phyloP scores from a whole-genome alignment of 1,284 basidiomycete species.

The Amylostereum areolatum region DNA sequence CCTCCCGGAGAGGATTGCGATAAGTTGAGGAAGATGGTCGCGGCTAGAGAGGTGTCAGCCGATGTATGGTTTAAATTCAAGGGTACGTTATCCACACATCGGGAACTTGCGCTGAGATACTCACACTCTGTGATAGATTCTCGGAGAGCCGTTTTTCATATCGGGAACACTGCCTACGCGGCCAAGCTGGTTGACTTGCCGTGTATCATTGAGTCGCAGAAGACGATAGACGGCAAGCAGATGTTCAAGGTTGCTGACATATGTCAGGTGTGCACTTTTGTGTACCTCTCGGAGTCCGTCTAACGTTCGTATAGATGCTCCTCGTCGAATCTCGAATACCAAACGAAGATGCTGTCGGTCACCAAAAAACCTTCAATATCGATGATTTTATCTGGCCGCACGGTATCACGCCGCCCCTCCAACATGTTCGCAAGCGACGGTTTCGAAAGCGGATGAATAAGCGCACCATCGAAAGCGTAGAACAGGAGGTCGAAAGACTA shows the following conservation, averaged over 20 bases:
- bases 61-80: constrained; percentile 99
- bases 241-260: constrained; percentile 99
- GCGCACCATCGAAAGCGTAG: constrained; percentile 94
- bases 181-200: constrained; percentile 97
- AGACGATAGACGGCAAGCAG: constrained; percentile 93
- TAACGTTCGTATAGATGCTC: constrained; percentile 59
- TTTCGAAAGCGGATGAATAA: constrained; percentile 89
- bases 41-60: constrained; percentile 69
- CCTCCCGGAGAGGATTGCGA: constrained; percentile 81
- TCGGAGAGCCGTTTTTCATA: constrained; percentile 85
- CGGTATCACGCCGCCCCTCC: constrained; percentile 91
- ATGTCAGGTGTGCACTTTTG: constrained; percentile 65
- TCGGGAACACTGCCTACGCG: constrained; percentile 77
- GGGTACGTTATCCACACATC: constrained; percentile 40
- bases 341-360: constrained; percentile 54
- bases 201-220: constrained; percentile 92
- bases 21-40: constrained; percentile 75
- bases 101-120: not conserved
- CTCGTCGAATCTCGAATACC: constrained; percentile 77
- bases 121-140: constrained; percentile 56
- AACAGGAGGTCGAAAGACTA: constrained; percentile 92
- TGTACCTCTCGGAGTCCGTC: constrained; percentile 7
- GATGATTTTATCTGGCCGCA: constrained; percentile 98
- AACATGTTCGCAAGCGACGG: constrained; percentile 86
- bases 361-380: constrained; percentile 73